Percentiles rank a stretch among this genome's conserved stretches.
Evolutionary conservation across 2,329 filamentous ascomycete genomes (phyloP).

Genomic region (Diaporthe amygdali): DNA sequence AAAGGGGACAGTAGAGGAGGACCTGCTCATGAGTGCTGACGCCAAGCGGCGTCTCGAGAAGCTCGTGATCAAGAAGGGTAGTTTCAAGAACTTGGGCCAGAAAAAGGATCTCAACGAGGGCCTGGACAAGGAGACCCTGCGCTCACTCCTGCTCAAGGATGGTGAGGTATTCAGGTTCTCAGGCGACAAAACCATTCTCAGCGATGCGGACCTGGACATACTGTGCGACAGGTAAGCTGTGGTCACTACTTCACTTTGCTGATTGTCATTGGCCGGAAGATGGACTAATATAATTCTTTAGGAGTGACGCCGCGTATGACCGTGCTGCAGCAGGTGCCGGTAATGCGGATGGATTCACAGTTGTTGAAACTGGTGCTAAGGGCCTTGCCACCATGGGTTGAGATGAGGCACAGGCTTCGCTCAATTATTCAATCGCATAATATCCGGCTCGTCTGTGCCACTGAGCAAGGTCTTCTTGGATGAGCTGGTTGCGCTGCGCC

Average conservation of each 20-base stretch:
- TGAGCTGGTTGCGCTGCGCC: not conserved
- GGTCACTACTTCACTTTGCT: not conserved
- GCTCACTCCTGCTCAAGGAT: constrained; percentile 70
- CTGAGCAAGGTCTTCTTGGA: too few species aligned
- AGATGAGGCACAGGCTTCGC: not conserved
- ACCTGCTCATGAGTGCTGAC: constrained; percentile 83
- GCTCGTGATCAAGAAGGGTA: constrained; percentile 92
- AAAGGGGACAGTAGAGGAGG: constrained; percentile 90
- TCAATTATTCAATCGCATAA: not conserved
- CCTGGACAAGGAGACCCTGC: constrained; percentile 66
- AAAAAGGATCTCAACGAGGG: constrained; percentile 59
- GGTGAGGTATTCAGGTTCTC: constrained; percentile 68
- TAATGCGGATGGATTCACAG: constrained; percentile 72
- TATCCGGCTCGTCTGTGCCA: not conserved
- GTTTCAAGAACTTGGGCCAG: constrained; percentile 73
- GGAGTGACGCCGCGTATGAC: constrained; percentile 66
- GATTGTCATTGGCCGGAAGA: not conserved
- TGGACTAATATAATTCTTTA: constrained; percentile 24
- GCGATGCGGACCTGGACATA: constrained; percentile 75
- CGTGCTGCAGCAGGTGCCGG: constrained; percentile 81
- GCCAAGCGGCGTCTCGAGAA: constrained; percentile 93
- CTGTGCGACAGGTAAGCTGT: constrained; percentile 71
- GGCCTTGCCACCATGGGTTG: constrained; percentile 44
- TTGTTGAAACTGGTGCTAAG: constrained; percentile 76
- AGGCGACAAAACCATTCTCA: constrained; percentile 70